Evolutionary conservation across 306 rosid genomes (phyloP).

Genomic region (Castanopsis chinensis): DNA sequence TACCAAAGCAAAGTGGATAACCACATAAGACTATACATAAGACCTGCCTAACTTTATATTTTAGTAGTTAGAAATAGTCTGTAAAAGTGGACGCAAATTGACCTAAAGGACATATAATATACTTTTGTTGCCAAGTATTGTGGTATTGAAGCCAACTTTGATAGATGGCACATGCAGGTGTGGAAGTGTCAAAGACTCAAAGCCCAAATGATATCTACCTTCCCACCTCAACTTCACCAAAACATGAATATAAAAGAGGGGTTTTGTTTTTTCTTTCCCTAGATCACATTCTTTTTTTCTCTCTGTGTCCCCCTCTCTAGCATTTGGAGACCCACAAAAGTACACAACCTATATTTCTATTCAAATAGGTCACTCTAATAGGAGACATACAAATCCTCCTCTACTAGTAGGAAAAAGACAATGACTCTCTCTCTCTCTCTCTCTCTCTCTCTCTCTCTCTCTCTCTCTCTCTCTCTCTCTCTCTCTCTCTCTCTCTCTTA

Average conservation of each 20-base stretch:
- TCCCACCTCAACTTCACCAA: background rate
- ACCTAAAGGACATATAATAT: too few relatives aligned
- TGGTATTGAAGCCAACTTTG: background rate
- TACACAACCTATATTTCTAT: constrained; percentile 16
- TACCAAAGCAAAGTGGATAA: too few relatives aligned
- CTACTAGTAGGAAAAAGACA: constrained; percentile 11
- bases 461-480: too few relatives aligned
- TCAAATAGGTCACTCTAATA: background rate
- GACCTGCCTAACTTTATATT: too few relatives aligned
- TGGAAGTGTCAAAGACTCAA: constrained; percentile 2
- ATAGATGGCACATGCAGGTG: background rate
- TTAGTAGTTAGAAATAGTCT: too few relatives aligned
- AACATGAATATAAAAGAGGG: background rate
- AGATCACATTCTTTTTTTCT: background rate
- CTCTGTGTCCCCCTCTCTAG: background rate
- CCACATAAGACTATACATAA: too few relatives aligned
- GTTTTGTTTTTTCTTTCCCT: background rate
- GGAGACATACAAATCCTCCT: constrained; percentile 25
- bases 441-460: background rate
- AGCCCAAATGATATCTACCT: background rate
- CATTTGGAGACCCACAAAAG: background rate
- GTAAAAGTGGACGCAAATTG: too few relatives aligned
- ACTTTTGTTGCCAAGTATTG: background rate
- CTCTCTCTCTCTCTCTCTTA: background rate
- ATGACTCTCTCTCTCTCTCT: background rate